Base-by-base conservation (phyloP, 768 basidiomycete species). In the Mycena alexandri region DNA sequence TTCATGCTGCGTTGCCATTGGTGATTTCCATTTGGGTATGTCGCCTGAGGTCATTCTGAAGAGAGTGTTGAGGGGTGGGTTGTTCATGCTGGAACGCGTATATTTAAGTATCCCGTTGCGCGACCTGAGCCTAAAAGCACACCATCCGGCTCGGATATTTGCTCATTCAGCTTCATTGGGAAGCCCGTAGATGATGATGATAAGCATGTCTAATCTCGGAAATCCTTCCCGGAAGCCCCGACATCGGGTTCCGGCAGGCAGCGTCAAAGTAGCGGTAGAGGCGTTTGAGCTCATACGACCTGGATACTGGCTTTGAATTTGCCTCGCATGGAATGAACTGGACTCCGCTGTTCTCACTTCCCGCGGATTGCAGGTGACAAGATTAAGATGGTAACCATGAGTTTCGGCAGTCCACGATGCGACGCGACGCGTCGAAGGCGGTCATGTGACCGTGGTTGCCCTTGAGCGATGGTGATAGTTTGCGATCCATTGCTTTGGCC, bases 21-120 rank as follows among this genome's bases (percentile, higher is more conserved):
- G 77, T 13, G 72, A 41, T 5, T 52, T 63, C 77, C 76, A 79
- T 42, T 67, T 61, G 33, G 76, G 73, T 16, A 76, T 60, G 41
- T 34, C 29, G 14, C 16, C 6, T 2, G 44, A 22, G 10, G 17
- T 19, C 33, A 21, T 9, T 29, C 3, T 10, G 16, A 34, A 16
- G 25, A 24, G 10, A 11, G 41, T 13, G 13, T 38, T 17, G 24
- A 43, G 33, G 51, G 4, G 36, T 33, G 33, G 13, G 43, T 33
- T 33, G 5, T 33, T 4, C 25, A 16, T 21, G 12, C 48, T 10
- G 36, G 19, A 44, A 13, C 16, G 0, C 34, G 22, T 9, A n/a
- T n/a, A n/a, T n/a, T 12, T 9, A 42, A 43, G 38, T 51, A 59
- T 65, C 16, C 9, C 42, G 48, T 60, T 24, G 59, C 58, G 65